Conservation (phyloP, 2,329 filamentous ascomycete genomes). For the Bipolaris zeicola region DNA sequence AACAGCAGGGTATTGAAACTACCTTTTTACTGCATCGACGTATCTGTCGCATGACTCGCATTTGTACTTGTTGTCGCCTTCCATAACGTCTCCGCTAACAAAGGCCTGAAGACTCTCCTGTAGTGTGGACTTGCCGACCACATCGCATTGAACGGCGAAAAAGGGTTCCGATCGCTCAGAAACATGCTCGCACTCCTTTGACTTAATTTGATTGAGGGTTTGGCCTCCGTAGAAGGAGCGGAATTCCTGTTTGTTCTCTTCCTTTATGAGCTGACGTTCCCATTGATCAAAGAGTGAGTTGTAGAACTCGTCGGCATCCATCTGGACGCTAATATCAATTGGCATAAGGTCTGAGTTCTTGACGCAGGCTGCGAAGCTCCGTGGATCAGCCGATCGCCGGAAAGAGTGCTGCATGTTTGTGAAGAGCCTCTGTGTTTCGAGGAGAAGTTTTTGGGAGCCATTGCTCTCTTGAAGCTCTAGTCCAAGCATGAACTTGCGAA, state of each 20-base stretch:
- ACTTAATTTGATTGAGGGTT: conserved; percentile 92
- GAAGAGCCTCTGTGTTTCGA: conserved; percentile 81
- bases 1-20: conserved; percentile 21
- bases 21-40: conserved; percentile 91
- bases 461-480: conserved; percentile 59
- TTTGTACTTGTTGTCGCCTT: conserved; percentile 98
- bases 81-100: conserved; percentile 94
- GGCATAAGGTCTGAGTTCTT: conserved; percentile 79
- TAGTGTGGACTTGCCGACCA: conserved; percentile 85
- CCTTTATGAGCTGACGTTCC: conserved; percentile 76
- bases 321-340: conserved; percentile 88
- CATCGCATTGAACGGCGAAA: conserved; percentile 93
- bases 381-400: conserved; percentile 74
- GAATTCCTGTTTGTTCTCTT: conserved; percentile 72
- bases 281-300: conserved; percentile 90
- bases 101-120: conserved; percentile 92
- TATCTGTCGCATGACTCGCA: conserved; percentile 83
- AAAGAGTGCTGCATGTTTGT: conserved; percentile 83
- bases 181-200: conserved; percentile 90
- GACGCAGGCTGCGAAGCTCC: conserved; percentile 73
- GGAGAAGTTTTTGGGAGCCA: conserved; percentile 69
- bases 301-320: conserved; percentile 99
- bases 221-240: conserved; percentile 89
- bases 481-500: conserved; percentile 80
- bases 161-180: conserved; percentile 90